Percentiles rank a stretch among this genome's conserved stretches.
Conservation (phyloP, 164 flowering plant genomes). For the Vitis cinerea region DNA sequence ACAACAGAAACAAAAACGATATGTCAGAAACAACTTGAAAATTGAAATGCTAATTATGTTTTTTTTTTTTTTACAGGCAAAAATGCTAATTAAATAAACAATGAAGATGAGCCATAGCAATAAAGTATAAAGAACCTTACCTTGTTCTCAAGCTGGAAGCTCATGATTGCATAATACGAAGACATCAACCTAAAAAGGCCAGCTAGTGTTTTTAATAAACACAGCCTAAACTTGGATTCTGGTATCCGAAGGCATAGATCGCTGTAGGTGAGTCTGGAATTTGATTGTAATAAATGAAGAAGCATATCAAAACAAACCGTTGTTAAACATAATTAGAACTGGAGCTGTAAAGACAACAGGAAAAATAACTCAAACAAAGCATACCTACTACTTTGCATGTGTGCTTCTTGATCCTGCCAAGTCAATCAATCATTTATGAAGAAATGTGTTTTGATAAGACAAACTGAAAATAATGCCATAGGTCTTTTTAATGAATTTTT, state of each 20-base stretch:
- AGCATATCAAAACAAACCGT: conserved; percentile 2
- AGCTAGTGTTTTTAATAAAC: conserved; percentile 75
- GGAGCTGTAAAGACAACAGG: not conserved
- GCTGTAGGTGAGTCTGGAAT: conserved; percentile 90
- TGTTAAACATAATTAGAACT: not conserved
- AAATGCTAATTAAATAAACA: not conserved
- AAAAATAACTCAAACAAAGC: conserved; percentile 7
- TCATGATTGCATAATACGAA: conserved; percentile 82
- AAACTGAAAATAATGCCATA: not conserved
- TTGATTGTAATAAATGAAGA: conserved; percentile 17
- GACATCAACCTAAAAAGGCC: conserved; percentile 74
- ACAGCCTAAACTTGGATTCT: conserved; percentile 86
- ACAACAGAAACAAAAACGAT: no score
- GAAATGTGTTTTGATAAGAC: not conserved
- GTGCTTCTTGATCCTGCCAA: conserved; percentile 60
- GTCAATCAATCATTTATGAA: conserved; percentile 13
- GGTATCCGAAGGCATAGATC: conserved; percentile 92
- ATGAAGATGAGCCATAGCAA: not conserved
- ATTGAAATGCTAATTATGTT: no score
- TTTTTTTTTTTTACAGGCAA: no score
- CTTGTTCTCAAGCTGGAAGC: conserved; percentile 63
- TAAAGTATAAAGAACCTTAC: conserved; percentile 31
- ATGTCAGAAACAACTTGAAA: no score
- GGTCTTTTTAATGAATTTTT: not conserved
- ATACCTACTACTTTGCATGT: conserved; percentile 63